These are phyloP conservation scores for Suillus sp. DNA, from an alignment of 768 basidiomycete species.

Conservation along the genomic window DNA sequence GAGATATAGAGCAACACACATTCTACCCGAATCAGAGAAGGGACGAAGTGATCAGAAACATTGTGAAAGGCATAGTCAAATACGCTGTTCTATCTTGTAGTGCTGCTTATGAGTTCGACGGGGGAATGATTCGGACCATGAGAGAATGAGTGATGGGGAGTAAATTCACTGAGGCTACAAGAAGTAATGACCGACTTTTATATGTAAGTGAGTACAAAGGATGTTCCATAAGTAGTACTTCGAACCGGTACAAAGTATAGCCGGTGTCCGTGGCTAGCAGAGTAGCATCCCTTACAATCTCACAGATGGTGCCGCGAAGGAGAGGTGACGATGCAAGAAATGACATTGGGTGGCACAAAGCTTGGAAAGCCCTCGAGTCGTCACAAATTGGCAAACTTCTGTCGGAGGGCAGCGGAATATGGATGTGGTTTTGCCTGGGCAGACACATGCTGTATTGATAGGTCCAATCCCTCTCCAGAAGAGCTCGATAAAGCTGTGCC, in stretches of 20 bases:
- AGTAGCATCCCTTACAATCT: no score
- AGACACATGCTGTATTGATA: conserved; percentile 21
- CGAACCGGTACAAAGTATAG: no score
- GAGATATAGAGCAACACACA: conserved; percentile 24
- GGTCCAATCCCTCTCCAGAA: not conserved
- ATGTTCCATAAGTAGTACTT: no score
- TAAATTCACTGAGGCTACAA: no score
- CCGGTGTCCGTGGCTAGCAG: no score
- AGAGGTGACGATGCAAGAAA: conserved; percentile 13
- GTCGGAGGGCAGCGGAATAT: conserved; percentile 17
- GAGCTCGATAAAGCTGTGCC: not conserved
- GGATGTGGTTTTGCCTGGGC: conserved; percentile 25
- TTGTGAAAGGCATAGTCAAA: conserved; percentile 25
- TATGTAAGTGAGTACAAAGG: no score
- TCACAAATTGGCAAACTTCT: conserved; percentile 20
- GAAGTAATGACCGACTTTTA: no score
- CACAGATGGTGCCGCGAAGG: conserved; percentile 16
- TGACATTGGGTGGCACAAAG: conserved; percentile 5
- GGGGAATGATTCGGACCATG: no score
- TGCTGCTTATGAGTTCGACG: no score
- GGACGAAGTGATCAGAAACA: conserved; percentile 24
- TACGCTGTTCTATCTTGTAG: conserved; percentile 25
- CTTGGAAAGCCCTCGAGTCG: conserved; percentile 12
- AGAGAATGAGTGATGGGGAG: no score
- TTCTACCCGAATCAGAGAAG: conserved; percentile 28